A percentile compares a stretch with the other conserved stretches of the same genome.
These are phyloP conservation scores for Pleomassaria siparia DNA, from an alignment of 2,329 filamentous ascomycete genomes.

Conservation along the genomic window DNA sequence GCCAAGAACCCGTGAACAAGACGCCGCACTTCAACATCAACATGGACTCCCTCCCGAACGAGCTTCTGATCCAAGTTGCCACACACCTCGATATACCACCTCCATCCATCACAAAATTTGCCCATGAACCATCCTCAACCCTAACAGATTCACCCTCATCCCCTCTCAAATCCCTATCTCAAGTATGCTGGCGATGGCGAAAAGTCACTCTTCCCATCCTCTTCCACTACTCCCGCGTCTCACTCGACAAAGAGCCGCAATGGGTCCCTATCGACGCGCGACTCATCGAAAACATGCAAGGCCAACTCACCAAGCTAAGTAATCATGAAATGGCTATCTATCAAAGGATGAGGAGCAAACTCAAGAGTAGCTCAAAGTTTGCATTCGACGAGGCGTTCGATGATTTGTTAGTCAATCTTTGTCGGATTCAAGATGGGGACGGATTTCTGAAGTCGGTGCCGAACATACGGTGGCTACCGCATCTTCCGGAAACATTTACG, in stretches of 20 bases:
- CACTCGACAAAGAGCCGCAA: conserved; percentile 30
- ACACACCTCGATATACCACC: conserved; percentile 31
- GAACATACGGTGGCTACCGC: conserved; percentile 33
- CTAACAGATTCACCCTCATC: conserved; percentile 24
- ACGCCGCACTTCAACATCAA: neutral
- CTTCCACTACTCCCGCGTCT: conserved; percentile 32
- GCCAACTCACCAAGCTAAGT: conserved; percentile 30
- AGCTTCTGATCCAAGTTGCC: conserved; percentile 39
- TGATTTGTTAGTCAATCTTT: conserved; percentile 36
- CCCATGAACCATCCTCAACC: conserved; percentile 31
- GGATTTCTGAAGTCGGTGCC: conserved; percentile 27
- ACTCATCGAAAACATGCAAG: conserved; percentile 37
- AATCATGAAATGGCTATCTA: conserved; percentile 38
- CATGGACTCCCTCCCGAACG: conserved; percentile 38
- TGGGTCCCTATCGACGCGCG: conserved; percentile 39
- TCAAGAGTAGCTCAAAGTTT: conserved; percentile 31
- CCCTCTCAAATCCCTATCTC: conserved; percentile 35
- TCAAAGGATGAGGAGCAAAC: conserved; percentile 33
- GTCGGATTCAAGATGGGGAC: conserved; percentile 33
- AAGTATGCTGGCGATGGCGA: conserved; percentile 35
- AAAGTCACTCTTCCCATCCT: conserved; percentile 35
- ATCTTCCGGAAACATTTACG: conserved; percentile 27
- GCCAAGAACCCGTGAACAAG: neutral
- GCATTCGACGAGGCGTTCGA: conserved; percentile 35
- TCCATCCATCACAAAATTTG: conserved; percentile 36